A percentile compares a stretch with the other conserved stretches of the same genome.
Conservation (phyloP, 192 early-diverging fungal species). For the Coemansia sp. region DNA sequence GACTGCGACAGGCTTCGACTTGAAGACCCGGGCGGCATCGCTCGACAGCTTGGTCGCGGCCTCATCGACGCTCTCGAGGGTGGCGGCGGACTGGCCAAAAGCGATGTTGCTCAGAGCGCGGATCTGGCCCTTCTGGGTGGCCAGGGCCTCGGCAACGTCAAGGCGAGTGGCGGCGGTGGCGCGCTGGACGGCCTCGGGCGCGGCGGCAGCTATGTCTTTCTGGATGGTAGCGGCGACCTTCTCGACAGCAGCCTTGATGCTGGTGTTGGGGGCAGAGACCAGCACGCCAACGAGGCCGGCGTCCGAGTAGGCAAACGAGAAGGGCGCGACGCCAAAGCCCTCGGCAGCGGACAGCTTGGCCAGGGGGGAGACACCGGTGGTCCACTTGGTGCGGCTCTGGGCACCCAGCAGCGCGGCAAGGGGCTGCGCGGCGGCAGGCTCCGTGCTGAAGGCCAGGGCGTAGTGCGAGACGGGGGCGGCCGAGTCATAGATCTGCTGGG, state of each 20-base stretch:
- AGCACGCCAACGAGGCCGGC: constrained; percentile 87
- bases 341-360: constrained; percentile 58
- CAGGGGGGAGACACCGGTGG: constrained; percentile 61
- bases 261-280: constrained; percentile 55
- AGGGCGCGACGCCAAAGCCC: constrained; percentile 62
- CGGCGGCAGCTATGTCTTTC: constrained; percentile 52
- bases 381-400: constrained; percentile 61
- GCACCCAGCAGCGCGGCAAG: constrained; percentile 62
- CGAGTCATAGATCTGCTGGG: constrained; percentile 69
- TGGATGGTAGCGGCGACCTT: constrained; percentile 58
- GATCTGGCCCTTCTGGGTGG: constrained; percentile 19
- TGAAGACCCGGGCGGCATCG: constrained; percentile 21
- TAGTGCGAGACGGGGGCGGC: constrained; percentile 58
- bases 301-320: constrained; percentile 86
- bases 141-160: constrained; percentile 22
- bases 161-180: constrained; percentile 52
- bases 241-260: constrained; percentile 61
- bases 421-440: constrained; percentile 63
- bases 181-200: constrained; percentile 57
- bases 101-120: constrained; percentile 18
- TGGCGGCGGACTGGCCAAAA: constrained; percentile 15
- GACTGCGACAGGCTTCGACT: constrained; percentile 37
- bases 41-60: constrained; percentile 15
- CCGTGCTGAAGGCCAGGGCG: constrained; percentile 79
- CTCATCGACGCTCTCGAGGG: constrained; percentile 23